Percentiles rank a stretch among this genome's conserved stretches.
Conservation (phyloP, 768 basidiomycete genomes). For the Termitomyces sp. region DNA sequence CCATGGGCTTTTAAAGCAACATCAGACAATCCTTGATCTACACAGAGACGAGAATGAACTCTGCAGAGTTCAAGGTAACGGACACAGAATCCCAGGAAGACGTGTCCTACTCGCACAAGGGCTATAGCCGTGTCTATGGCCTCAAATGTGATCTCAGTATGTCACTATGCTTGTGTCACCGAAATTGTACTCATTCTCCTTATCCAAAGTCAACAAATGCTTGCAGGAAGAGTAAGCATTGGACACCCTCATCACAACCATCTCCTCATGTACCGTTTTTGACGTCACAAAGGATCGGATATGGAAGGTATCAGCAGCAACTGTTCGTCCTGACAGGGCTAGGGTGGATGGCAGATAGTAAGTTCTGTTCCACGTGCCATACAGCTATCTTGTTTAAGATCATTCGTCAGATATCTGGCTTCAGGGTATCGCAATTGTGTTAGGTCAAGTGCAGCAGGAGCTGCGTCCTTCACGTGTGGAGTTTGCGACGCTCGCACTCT, state of each 20-base stretch:
- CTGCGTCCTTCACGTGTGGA: constrained; percentile 37
- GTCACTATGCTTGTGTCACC: background rate
- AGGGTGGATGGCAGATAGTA: constrained; percentile 48
- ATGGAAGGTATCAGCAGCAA: constrained; percentile 44
- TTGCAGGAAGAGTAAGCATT: constrained; percentile 38
- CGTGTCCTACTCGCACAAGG: constrained; percentile 2
- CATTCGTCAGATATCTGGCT: constrained; percentile 34
- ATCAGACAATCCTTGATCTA: background rate
- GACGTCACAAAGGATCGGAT: constrained; percentile 34
- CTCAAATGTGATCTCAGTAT: constrained; percentile 19
- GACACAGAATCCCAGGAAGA: constrained; percentile 8
- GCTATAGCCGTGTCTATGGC: constrained; percentile 15
- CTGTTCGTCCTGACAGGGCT: constrained; percentile 42
- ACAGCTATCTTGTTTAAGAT: background rate
- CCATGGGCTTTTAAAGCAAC: background rate
- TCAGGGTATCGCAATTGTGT: constrained; percentile 41
- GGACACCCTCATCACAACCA: background rate
- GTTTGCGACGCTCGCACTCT: constrained; percentile 42
- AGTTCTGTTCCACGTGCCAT: constrained; percentile 9
- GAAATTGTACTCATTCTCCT: background rate
- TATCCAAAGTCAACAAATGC: constrained; percentile 34
- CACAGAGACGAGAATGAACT: background rate
- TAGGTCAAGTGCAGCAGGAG: constrained; percentile 38
- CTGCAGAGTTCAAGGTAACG: background rate
- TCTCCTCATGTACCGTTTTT: background rate